phyloP scores from a whole-genome alignment of 306 rosid species.

The Cyamopsis tetragonoloba region DNA sequence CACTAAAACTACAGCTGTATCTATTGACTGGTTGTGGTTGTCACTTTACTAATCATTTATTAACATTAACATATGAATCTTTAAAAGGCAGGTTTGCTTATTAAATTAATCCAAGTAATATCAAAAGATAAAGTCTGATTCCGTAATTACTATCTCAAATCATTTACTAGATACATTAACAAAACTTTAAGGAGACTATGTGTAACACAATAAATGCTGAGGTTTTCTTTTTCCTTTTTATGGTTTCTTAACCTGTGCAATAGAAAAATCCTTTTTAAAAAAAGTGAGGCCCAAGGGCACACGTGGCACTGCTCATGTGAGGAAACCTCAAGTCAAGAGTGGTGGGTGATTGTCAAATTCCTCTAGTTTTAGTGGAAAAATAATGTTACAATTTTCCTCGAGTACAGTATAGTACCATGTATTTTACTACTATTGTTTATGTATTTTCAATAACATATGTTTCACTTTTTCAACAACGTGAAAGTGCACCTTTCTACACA shows the following conservation, averaged over 20 bases:
- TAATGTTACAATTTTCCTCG: neutral
- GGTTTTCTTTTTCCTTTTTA: too few species aligned
- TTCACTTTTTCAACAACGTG: neutral
- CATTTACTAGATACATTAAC: neutral
- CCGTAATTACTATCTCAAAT: neutral
- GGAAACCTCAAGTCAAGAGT: too few species aligned
- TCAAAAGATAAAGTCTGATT: neutral
- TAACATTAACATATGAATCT: neutral
- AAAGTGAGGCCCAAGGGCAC: too few species aligned
- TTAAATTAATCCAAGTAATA: slow-evolving; percentile 1
- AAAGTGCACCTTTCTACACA: neutral
- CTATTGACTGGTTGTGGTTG: neutral
- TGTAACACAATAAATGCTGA: too few species aligned
- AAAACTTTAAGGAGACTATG: too few species aligned
- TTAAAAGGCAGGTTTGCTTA: neutral
- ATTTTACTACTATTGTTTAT: slow-evolving; percentile 5
- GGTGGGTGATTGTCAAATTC: neutral
- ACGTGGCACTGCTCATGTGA: too few species aligned
- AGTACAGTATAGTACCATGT: too few species aligned
- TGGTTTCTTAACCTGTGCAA: too few species aligned
- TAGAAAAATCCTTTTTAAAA: too few species aligned
- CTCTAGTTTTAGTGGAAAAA: neutral
- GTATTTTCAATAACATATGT: neutral
- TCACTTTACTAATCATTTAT: neutral
- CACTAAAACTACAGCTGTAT: neutral